Percentiles rank a stretch among this genome's conserved stretches.
phyloP scores from a whole-genome alignment of 164 flowering plant genomes.

The Sedum album region DNA sequence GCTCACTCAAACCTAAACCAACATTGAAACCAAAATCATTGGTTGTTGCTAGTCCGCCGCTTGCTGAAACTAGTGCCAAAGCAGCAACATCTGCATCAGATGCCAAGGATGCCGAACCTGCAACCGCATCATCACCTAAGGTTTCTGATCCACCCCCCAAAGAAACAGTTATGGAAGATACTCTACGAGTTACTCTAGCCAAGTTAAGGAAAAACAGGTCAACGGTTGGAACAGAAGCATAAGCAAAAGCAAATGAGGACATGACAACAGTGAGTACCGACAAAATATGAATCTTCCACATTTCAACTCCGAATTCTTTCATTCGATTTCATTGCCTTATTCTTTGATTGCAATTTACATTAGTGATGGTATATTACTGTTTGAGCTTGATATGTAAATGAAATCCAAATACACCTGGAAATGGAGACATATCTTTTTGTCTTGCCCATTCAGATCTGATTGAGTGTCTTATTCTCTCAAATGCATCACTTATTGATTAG shows the following conservation, averaged over 20 bases:
- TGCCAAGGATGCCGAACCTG: neutral
- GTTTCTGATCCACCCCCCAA: neutral
- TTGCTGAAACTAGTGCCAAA: neutral
- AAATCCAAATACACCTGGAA: neutral
- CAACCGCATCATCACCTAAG: neutral
- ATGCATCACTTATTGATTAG: neutral
- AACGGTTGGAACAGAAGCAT: neutral
- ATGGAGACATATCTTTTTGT: neutral
- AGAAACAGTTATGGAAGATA: conserved; percentile 1
- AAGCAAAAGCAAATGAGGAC: neutral
- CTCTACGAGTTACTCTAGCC: neutral
- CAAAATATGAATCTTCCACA: neutral
- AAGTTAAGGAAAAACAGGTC: conserved; percentile 1
- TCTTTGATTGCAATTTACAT: neutral
- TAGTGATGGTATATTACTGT: neutral
- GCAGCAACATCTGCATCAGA: neutral
- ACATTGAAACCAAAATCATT: neutral
- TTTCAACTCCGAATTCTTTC: neutral
- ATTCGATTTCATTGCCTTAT: neutral
- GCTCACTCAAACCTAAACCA: conserved; percentile 2
- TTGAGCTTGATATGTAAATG: neutral
- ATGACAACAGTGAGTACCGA: neutral
- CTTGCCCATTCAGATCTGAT: neutral
- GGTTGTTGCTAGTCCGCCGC: neutral
- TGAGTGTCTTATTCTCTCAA: neutral